Evolutionary conservation across 2,329 filamentous ascomycete genomes (phyloP), one percentile per base, ranked within the genome.

Genomic region (Aspergillus sp.): DNA sequence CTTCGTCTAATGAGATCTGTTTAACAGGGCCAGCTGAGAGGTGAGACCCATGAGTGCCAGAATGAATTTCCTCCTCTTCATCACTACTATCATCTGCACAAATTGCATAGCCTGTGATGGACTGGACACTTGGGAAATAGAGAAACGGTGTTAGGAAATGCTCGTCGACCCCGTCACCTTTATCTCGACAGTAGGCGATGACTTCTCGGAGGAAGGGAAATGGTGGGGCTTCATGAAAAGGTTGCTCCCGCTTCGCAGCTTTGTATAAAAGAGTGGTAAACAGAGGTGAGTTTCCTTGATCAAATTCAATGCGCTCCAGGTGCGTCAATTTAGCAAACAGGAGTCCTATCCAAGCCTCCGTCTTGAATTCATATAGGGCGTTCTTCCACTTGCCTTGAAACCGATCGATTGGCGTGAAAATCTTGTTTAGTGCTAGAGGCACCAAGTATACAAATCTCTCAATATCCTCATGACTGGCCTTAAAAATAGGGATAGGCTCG

Each of bases 101-200:
- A 19, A 19, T 19, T 19, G 17, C 17, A 19, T 19, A 19, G 17
- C 17, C 48, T 36, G 13, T 8, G 38, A 58, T 47, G 1, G 39
- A 42, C n/a, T 49, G 56, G 13, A 52, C 38, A 11, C 17, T 48
- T 2, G 48, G 56, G 25, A 58, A 58, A 27, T 53, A 47, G 48
- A 58, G 52, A 23, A 58, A 58, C 5, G 56, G 17, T 19, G 17
- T 19, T 19, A 19, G 17, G 17, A 19, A 19, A 19, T 19, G 17
- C 17, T 19, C 17, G 17, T 19, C 17, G 17, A 19, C 17, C 17
- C 17, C 17, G 17, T 19, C 17, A 19, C 17, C 17, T 19, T 19
- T 19, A 19, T 19, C 17, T 19, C 17, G 17, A 19, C 17, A 19
- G 17, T 19, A 19, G 17, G 17, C 17, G 17, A 19, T 3, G 21